A percentile compares a stretch with the other conserved stretches of the same genome.
phyloP scores from a whole-genome alignment of 768 basidiomycete species.

The Collybia mongolica region DNA sequence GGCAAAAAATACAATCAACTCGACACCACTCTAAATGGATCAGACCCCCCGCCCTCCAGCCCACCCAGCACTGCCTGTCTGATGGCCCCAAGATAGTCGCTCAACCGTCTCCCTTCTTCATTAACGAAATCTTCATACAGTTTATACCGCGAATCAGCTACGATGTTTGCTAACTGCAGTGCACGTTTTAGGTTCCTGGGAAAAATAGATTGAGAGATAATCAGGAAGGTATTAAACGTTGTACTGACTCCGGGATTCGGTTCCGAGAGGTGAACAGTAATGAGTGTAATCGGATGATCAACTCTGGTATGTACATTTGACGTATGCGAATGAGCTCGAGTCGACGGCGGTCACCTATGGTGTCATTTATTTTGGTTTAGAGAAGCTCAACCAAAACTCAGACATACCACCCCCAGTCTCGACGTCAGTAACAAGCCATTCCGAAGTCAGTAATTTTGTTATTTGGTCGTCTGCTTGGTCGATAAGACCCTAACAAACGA shows the following conservation, averaged over 20 bases:
- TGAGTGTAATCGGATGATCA: constrained; percentile 82
- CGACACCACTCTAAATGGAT: constrained; percentile 59
- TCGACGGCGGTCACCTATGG: constrained; percentile 49
- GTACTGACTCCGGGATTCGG: constrained; percentile 63
- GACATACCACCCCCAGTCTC: constrained; percentile 39
- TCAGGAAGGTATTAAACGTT: background rate
- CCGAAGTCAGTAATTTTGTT: constrained; percentile 68
- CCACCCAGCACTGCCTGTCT: constrained; percentile 69
- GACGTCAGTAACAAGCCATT: constrained; percentile 69
- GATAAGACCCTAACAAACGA: constrained; percentile 45
- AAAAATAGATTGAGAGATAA: background rate
- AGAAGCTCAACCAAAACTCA: background rate
- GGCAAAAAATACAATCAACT: too few species aligned
- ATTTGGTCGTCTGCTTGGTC: constrained; percentile 66
- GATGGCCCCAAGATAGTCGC: constrained; percentile 74
- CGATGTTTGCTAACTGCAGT: constrained; percentile 75
- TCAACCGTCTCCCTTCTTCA: constrained; percentile 57
- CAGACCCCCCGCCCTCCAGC: constrained; percentile 73
- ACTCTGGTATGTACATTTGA: constrained; percentile 86
- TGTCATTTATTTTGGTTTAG: background rate
- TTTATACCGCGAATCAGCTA: constrained; percentile 85
- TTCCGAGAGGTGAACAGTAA: constrained; percentile 63
- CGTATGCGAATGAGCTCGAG: constrained; percentile 79
- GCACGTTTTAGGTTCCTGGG: constrained; percentile 74
- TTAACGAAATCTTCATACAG: constrained; percentile 84